Base-by-base conservation (phyloP, 2,329 filamentous ascomycete genomes). In the Hypoxylon sp. region DNA sequence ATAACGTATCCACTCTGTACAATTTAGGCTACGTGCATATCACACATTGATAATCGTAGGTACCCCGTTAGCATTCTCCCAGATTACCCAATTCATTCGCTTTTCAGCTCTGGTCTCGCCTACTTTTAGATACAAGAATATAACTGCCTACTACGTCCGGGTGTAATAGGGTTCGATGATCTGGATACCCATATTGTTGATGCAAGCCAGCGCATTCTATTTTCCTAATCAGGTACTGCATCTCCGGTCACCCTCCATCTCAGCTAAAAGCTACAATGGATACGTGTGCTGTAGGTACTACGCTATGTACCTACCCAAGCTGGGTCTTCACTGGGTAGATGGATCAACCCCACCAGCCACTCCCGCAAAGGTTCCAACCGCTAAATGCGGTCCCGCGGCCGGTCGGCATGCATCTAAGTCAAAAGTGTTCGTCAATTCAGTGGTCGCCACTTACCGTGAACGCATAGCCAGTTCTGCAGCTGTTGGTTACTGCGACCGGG, bases 311-410 rank as follows among this genome's bases (percentile, higher is more conserved):
- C n/a, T n/a, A n/a, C n/a, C n/a, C n/a, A n/a, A n/a, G n/a, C n/a
- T n/a, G n/a, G n/a, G n/a, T n/a, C n/a, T n/a, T n/a, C n/a, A n/a
- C n/a, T n/a, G n/a, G n/a, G n/a, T n/a, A n/a, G n/a, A n/a, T n/a
- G n/a, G n/a, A n/a, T n/a, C n/a, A n/a, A n/a, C n/a, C 9, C 44
- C 52, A 28, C 51, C 64, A 67, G 60, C 64, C 55, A 60, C 63
- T 60, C 66, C 63, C 59, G 63, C 60, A n/a, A 55, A 62, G 45
- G 62, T 60, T 61, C 46, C 61, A 61, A 67, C 67, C 67, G 58
- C 61, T 64, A 60, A 58, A 65, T 55, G 59, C 65, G 51, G 54
- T 62, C 62, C 65, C 57, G 38, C 60, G 49, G 32, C 14, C 51
- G 50, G 50, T 55, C n/a, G 50, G 55, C 50, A 61, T 61, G 58